Evolutionary conservation across 2,329 filamentous ascomycete genomes (phyloP), one percentile per base, ranked within the genome.

Genomic region (Ophiostoma australiae): DNA sequence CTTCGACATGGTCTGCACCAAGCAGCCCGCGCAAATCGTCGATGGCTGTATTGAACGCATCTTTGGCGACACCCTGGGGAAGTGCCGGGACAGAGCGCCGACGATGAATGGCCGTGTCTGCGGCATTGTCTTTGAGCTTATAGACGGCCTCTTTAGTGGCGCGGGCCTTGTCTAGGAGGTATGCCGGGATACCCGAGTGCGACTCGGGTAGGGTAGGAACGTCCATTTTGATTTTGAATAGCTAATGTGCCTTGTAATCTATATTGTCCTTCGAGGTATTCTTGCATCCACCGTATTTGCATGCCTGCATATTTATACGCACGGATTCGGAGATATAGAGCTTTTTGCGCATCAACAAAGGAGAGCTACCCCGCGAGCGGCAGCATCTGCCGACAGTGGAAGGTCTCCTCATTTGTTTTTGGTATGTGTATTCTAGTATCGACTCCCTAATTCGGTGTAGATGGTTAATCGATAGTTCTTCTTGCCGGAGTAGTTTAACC

Each of bases 31-130:
- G n/a, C 52, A 58, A 8, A 4, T 58, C 52, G 2, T 11, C 52
- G 77, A 63, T 72, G 0, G 79, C 80, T 27, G 76, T 71, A 65
- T 77, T 72, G 72, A 81, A 81, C 1, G 71, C 69, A 8, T 70
- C 71, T 10, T 52, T 37, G 3, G 79, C 78, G 52, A 82, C 76
- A 6, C 81, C 81, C 58, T 78, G 79, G 0, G 81, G 81, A n/a
- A 82, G 76, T 11, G 78, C 80, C 1, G 78, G 78, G 2, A 78
- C 67, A 70, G 55, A 78, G 73, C 70, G 78, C 75, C 48, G 76
- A 75, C 70, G 78, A 69, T 3, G 70, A 10, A 72, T 69, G 6
- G 37, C 37, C 4, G 52, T 41, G 73, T 75, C 10, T 75, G 73
- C 2, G 74, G 73, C 72, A 66, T 81, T 80, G 11, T 78, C 80